These are phyloP conservation scores for Verticillium zaregamsianum DNA, from an alignment of 2,329 filamentous ascomycete species.

Conservation along the genomic window DNA sequence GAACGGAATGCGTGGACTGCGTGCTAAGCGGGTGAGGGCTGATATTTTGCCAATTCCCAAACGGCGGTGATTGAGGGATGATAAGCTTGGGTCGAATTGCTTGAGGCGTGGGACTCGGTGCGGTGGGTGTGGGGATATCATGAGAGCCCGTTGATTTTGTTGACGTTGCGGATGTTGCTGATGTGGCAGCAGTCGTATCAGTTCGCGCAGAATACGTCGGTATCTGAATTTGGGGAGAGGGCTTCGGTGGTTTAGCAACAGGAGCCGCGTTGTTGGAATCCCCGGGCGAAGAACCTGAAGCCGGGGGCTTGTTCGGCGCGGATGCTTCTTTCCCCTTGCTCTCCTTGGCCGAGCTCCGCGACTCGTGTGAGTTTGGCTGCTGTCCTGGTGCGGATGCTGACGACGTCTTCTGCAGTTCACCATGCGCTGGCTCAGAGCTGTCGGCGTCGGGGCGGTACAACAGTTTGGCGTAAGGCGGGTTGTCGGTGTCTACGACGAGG, in stretches of 20 bases:
- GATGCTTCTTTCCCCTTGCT: slow-evolving; percentile 1
- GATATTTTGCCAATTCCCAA: not conserved
- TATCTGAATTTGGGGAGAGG: not conserved
- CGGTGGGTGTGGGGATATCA: slow-evolving; percentile 25
- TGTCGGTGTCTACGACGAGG: slow-evolving; percentile 61
- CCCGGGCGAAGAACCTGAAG: not conserved
- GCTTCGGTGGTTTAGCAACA: not conserved
- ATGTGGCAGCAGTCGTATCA: not conserved
- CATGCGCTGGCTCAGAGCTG: not conserved
- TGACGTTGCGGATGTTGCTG: not conserved
- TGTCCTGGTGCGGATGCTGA: too few relatives aligned
- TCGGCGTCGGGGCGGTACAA: not conserved
- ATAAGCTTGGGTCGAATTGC: slow-evolving; percentile 22
- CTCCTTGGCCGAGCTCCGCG: slow-evolving; percentile 16
- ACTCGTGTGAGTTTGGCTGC: too few relatives aligned
- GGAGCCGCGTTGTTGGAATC: not conserved
- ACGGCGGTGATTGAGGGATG: slow-evolving; percentile 17
- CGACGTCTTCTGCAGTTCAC: slow-evolving; percentile 1
- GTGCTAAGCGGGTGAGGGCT: slow-evolving; percentile 1
- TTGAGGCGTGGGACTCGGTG: slow-evolving; percentile 26
- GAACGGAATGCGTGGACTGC: not conserved
- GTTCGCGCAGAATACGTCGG: not conserved
- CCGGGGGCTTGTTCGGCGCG: not conserved
- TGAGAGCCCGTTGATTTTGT: not conserved
- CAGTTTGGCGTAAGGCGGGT: slow-evolving; percentile 39